A percentile compares a stretch with the other conserved stretches of the same genome.
These are phyloP conservation scores for Lactarius sp. DNA, from an alignment of 768 basidiomycete species.

Conservation along the genomic window DNA sequence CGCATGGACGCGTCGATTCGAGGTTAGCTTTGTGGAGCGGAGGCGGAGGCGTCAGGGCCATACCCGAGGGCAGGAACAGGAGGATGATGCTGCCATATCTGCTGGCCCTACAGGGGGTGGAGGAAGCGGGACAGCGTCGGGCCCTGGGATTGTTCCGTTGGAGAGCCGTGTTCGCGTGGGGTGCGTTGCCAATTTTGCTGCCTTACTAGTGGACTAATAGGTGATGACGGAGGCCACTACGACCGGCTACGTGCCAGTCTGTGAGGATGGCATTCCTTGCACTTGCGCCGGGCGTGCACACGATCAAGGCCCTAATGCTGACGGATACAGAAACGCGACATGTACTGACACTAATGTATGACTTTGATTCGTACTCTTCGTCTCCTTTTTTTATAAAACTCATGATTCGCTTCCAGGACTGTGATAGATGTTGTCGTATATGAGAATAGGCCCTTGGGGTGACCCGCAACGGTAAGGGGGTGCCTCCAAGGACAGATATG, in stretches of 20 bases:
- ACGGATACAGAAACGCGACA: constrained; percentile 72
- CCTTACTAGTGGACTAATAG: background rate
- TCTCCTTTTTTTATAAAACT: constrained; percentile 12
- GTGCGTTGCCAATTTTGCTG: constrained; percentile 40
- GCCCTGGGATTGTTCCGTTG: constrained; percentile 64
- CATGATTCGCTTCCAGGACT: constrained; percentile 41
- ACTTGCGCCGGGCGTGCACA: constrained; percentile 72
- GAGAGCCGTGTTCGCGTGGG: constrained; percentile 78
- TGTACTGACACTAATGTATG: constrained; percentile 68
- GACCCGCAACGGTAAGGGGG: no score
- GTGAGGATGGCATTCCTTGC: constrained; percentile 85
- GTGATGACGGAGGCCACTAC: constrained; percentile 51
- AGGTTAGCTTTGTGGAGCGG: constrained; percentile 62
- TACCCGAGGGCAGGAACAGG: constrained; percentile 33
- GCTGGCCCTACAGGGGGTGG: background rate
- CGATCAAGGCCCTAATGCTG: constrained; percentile 64
- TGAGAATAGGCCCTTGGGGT: background rate
- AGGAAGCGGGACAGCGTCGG: background rate
- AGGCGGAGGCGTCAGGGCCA: constrained; percentile 40
- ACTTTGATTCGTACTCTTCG: background rate
- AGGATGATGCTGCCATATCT: background rate
- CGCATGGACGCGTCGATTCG: constrained; percentile 69
- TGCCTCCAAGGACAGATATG: no score
- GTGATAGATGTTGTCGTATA: constrained; percentile 48
- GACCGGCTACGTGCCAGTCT: constrained; percentile 79